phyloP scores from a whole-genome alignment of 805 yeast species.

The Yarrowia sp. region DNA sequence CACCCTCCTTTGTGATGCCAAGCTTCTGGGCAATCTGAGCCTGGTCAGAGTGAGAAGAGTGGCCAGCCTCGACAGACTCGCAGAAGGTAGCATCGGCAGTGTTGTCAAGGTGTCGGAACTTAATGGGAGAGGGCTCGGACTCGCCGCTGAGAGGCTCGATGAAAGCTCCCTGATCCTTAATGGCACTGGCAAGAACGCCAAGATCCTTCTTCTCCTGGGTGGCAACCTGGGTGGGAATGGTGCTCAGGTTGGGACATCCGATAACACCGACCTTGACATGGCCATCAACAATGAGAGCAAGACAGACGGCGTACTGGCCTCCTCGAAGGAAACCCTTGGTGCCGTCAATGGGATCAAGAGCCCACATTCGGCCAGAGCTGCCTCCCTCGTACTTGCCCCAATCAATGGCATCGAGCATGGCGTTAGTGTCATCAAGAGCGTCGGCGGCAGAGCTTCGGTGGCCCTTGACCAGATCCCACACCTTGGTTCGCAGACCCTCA shows the following conservation, averaged over 20 bases:
- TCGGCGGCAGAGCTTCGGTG: conserved; percentile 40
- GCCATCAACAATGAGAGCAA: conserved; percentile 84
- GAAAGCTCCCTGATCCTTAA: conserved; percentile 64
- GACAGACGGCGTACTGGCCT: conserved; percentile 94
- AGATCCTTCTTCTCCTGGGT: conserved; percentile 31
- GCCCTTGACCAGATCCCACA: conserved; percentile 53
- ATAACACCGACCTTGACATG: conserved; percentile 84
- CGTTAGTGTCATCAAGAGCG: conserved; percentile 40
- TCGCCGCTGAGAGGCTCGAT: conserved; percentile 44
- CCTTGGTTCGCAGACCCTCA: conserved; percentile 47
- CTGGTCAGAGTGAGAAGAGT: conserved; percentile 88
- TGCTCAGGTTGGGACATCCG: conserved; percentile 91
- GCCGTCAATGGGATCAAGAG: conserved; percentile 97
- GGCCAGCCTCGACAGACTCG: conserved; percentile 95
- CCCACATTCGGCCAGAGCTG: conserved; percentile 81
- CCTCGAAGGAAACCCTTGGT: conserved; percentile 95
- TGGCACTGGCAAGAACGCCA: conserved; percentile 77
- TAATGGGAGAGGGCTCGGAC: conserved; percentile 41
- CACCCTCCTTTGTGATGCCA: conserved; percentile 53
- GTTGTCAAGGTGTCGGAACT: conserved; percentile 49
- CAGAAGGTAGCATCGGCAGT: conserved; percentile 61
- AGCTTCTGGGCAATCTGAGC: conserved; percentile 62
- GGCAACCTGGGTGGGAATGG: conserved; percentile 38
- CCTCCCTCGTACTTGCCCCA: conserved; percentile 82
- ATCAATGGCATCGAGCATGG: conserved; percentile 66